Evolutionary conservation across 139 green algal species (phyloP), one percentile per base, ranked within the genome.

Genomic region (Picochlorum sp.): DNA sequence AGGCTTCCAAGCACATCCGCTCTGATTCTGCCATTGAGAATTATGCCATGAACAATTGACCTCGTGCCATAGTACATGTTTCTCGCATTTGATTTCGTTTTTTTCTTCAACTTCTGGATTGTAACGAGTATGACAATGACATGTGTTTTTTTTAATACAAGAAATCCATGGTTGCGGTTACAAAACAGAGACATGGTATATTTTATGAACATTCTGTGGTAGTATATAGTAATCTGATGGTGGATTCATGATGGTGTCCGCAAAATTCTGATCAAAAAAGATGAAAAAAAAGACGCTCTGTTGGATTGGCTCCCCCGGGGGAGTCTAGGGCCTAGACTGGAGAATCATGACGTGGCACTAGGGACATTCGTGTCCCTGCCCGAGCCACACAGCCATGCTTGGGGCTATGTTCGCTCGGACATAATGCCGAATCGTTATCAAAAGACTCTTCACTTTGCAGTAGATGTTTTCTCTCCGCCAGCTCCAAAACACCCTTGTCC

Each of bases 1-100:
- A 54, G 11, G 47, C 18, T 26, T 20, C 51, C 2, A 59, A 59
- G 51, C 51, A 59, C 23, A 26, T 59, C 15, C 51, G 51, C 13
- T 38, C 21, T 18, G 51, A 59, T 14, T 59, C 51, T 59, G 51
- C 51, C 26, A 34, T 59, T 15, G 51, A 59, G 51, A 59, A 59
- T 59, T 54, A 54, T 21, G 47, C 47, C 18, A 54, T 54, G 47
- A 54, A 54, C n/a, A 41, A 11, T 41, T 41, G 34, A 41, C 34
- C 34, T 41, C 34, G 34, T 41, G 34, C 34, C 34, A 10, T 52
- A 20, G 47, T 54, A 54, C 15, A 54, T 18, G 16, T 24, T 20
- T 26, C 47, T 54, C 18, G 2, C n/a, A 54, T 54, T 54, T 54
- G 16, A 20, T 54, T 54, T 54, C 15, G 9, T 54, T 54, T 54